phyloP scores from a whole-genome alignment of 2,329 filamentous ascomycete genomes.

The Talaromyces sp. region DNA sequence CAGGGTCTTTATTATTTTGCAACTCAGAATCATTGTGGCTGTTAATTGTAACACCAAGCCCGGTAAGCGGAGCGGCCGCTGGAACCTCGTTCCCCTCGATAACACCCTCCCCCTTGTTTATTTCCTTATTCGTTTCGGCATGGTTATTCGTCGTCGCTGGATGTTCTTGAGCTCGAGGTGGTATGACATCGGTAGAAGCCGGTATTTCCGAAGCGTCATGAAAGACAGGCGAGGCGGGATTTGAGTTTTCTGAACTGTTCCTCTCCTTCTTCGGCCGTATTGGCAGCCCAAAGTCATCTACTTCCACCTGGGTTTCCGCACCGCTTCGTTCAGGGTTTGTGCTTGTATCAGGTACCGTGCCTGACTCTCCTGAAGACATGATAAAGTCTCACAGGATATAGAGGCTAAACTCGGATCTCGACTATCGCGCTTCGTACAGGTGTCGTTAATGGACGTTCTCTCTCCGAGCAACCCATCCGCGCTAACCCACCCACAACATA shows the following conservation, averaged over 20 bases:
- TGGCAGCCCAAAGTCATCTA: slow-evolving; percentile 41
- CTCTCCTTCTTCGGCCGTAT: slow-evolving; percentile 29
- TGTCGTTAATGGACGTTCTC: slow-evolving; percentile 4
- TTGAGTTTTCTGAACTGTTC: slow-evolving; percentile 17
- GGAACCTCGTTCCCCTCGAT: not conserved
- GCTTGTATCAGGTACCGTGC: not conserved
- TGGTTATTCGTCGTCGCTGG: not conserved
- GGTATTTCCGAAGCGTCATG: slow-evolving; percentile 24
- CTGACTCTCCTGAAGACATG: slow-evolving; percentile 11
- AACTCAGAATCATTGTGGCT: not conserved
- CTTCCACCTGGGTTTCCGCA: slow-evolving; percentile 18
- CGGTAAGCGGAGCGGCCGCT: slow-evolving; percentile 7
- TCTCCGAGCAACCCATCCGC: slow-evolving; percentile 12
- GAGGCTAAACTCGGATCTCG: not conserved
- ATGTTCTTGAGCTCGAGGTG: not conserved
- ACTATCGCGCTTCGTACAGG: slow-evolving; percentile 7
- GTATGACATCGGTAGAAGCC: not conserved
- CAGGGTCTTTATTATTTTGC: not conserved
- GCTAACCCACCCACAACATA: not conserved
- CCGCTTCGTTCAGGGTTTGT: slow-evolving; percentile 2
- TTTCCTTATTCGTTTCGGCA: slow-evolving; percentile 2
- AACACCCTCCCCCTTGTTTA: not conserved
- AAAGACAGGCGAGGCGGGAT: slow-evolving; percentile 21
- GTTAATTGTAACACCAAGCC: slow-evolving; percentile 12
- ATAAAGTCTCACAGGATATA: not conserved